A percentile compares a stretch with the other conserved stretches of the same genome.
Evolutionary conservation across 495 filamentous ascomycete genomes (phyloP).

Genomic region (Penicillium taxi): DNA sequence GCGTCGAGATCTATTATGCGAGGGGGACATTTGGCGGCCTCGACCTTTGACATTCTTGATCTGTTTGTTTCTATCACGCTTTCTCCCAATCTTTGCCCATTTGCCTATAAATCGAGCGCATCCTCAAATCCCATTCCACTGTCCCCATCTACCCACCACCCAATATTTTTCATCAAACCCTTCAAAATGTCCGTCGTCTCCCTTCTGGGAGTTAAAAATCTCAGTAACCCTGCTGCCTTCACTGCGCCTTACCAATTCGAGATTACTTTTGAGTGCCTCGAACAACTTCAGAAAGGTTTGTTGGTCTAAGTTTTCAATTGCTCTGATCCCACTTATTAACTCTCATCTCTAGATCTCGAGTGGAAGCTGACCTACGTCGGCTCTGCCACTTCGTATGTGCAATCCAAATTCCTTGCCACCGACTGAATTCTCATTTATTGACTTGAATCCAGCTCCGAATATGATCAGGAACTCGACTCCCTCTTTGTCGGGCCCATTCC

Average conservation of each 20-base stretch:
- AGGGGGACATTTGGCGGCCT: no score
- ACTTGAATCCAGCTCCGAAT: constrained; percentile 60
- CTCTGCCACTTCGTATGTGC: constrained; percentile 86
- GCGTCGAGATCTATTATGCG: no score
- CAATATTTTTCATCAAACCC: constrained; percentile 9
- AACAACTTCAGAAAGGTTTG: constrained; percentile 81
- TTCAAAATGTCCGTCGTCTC: constrained; percentile 90
- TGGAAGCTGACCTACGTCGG: constrained; percentile 99
- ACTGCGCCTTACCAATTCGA: constrained; percentile 86
- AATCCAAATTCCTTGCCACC: constrained; percentile 9
- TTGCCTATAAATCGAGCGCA: constrained; percentile 61
- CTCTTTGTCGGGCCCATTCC: constrained; percentile 94
- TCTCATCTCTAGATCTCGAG: constrained; percentile 65
- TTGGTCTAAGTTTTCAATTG: not conserved
- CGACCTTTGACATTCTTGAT: no score
- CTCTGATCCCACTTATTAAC: constrained; percentile 5
- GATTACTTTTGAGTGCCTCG: constrained; percentile 97
- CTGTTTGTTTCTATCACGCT: constrained; percentile 17
- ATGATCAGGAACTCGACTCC: constrained; percentile 96
- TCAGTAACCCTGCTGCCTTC: constrained; percentile 94
- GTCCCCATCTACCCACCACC: constrained; percentile 6
- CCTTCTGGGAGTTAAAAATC: constrained; percentile 84
- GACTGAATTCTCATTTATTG: not conserved
- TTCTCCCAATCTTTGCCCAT: constrained; percentile 5
- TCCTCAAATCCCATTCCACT: constrained; percentile 56